A percentile compares a stretch with the other conserved stretches of the same genome.
Conservation (phyloP, 495 filamentous ascomycete genomes). For the Gamarada debralockiae region DNA sequence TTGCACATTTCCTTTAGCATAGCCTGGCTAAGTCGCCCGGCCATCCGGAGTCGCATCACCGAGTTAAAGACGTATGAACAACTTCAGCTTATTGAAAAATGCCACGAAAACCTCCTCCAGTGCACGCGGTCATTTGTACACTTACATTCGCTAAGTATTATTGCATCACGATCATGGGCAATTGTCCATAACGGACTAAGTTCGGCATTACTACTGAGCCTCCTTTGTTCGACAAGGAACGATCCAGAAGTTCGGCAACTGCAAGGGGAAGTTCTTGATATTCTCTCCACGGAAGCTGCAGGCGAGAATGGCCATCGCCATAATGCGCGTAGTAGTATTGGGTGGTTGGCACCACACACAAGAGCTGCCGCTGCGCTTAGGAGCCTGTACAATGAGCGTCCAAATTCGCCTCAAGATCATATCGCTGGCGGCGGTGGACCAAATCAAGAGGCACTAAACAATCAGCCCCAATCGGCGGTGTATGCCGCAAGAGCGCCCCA, state of each 20-base stretch:
- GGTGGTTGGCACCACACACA: not conserved
- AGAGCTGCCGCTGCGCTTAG: not conserved
- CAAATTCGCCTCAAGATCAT: not conserved
- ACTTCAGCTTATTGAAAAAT: constrained; percentile 40
- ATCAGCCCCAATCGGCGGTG: not conserved
- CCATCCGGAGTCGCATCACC: constrained; percentile 31
- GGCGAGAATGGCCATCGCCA: not conserved
- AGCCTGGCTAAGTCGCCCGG: constrained; percentile 47
- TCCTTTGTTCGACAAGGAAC: constrained; percentile 50
- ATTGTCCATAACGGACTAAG: constrained; percentile 59
- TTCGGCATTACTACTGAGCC: constrained; percentile 57
- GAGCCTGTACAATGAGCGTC: not conserved
- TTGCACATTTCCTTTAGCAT: constrained; percentile 47
- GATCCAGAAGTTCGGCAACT: constrained; percentile 47
- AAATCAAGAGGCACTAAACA: not conserved
- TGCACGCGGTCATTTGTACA: constrained; percentile 61
- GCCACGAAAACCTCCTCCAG: constrained; percentile 56
- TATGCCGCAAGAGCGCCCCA: not conserved
- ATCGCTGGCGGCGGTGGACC: not conserved
- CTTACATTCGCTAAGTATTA: constrained; percentile 57
- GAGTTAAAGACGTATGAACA: constrained; percentile 31
- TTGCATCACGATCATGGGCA: constrained; percentile 60
- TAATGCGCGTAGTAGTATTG: not conserved
- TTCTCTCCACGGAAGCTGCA: constrained; percentile 39
- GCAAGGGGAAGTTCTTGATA: constrained; percentile 46